These are phyloP conservation scores for Vitellaria paradoxa DNA, from an alignment of 179 eudicot genomes.

Conservation along the genomic window DNA sequence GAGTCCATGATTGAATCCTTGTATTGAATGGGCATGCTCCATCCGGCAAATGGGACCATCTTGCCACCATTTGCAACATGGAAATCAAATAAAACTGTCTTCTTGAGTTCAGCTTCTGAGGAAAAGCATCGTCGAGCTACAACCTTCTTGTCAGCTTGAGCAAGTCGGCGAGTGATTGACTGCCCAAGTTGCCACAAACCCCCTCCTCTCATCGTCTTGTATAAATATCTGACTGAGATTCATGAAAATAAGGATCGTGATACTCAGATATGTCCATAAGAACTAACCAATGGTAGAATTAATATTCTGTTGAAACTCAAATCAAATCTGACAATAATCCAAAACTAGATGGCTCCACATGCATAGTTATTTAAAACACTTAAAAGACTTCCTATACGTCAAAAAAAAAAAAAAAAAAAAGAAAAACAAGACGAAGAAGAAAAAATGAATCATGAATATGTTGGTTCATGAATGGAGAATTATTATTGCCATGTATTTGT, in stretches of 20 bases:
- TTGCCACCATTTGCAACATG: slow-evolving; percentile 87
- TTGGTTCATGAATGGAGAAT: not conserved
- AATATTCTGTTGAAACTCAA: not conserved
- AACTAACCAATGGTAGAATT: not conserved
- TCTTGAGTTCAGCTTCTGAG: slow-evolving; percentile 79
- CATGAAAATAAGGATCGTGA: not conserved
- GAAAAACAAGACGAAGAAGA: not conserved
- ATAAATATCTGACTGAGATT: slow-evolving; percentile 10
- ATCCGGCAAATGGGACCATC: slow-evolving; percentile 99
- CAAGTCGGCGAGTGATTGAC: slow-evolving; percentile 80
- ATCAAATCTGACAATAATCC: not conserved
- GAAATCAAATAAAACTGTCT: slow-evolving; percentile 83
- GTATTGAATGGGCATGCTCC: slow-evolving; percentile 99
- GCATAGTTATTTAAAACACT: not conserved
- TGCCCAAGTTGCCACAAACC: slow-evolving; percentile 98
- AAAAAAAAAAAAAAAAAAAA: not conserved
- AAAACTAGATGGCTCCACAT: not conserved
- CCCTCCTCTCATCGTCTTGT: slow-evolving; percentile 78
- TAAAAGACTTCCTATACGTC: not conserved
- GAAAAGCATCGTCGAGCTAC: slow-evolving; percentile 65
- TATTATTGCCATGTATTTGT: not conserved
- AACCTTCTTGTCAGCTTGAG: slow-evolving; percentile 67
- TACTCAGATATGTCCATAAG: not conserved
- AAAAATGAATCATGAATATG: not conserved
- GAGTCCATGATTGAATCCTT: slow-evolving; percentile 98